Percentiles rank a stretch among this genome's conserved stretches.
phyloP scores from a whole-genome alignment of 305 asterid species.

The Solanum hybrid region DNA sequence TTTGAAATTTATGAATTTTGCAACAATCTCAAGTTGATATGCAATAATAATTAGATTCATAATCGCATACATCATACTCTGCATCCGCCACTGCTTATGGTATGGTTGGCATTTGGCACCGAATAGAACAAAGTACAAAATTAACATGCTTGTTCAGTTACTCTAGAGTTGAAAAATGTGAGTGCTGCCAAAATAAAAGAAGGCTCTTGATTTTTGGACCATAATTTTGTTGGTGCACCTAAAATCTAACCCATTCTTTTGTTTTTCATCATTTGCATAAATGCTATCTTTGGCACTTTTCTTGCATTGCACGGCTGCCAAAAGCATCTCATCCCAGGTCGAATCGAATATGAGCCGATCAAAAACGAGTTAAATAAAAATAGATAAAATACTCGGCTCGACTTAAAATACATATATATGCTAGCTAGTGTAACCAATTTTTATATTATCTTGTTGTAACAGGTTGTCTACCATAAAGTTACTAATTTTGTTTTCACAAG shows the following conservation, averaged over 20 bases:
- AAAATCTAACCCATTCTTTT: not conserved
- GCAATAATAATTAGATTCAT: not conserved
- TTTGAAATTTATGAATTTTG: not conserved
- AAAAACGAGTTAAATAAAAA: too few relatives aligned
- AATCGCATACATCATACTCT: not conserved
- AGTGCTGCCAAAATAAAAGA: not conserved
- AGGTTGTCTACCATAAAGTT: not conserved
- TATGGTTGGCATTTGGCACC: not conserved
- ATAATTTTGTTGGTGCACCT: not conserved
- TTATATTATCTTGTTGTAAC: not conserved
- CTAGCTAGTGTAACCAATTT: not conserved
- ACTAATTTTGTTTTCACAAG: not conserved
- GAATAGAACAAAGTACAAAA: not conserved
- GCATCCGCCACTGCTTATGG: not conserved
- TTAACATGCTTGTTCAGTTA: not conserved
- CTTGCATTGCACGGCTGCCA: not conserved
- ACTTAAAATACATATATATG: too few relatives aligned
- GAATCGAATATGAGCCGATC: too few relatives aligned
- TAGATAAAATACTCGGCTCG: too few relatives aligned
- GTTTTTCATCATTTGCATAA: not conserved
- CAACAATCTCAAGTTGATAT: not conserved
- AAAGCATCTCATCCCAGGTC: not conserved
- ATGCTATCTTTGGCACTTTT: not conserved
- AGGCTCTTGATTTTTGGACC: conserved; percentile 1
- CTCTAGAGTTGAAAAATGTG: not conserved